Base-by-base conservation (phyloP, 257 asterid species). In the Anisodus acutangulus region DNA sequence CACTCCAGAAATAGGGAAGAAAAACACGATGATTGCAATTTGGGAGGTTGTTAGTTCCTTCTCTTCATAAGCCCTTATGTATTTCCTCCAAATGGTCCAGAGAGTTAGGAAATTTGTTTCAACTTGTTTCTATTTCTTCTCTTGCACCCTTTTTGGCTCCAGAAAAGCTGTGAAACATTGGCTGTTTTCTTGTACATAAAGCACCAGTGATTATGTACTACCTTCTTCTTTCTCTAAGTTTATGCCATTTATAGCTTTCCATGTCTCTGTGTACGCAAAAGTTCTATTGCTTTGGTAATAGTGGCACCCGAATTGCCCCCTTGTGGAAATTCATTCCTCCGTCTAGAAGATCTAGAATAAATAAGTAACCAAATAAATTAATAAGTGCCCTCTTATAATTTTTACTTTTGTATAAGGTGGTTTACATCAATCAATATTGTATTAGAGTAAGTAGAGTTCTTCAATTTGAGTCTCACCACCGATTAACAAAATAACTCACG, bases 401-500 rank as follows among this genome's bases (percentile, higher is more conserved):
- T 72, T 2, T 45, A 72, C 59, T 45, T 19, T 49, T 45, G n/a
- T 9, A 72, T 47, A 72, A 45, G 58, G 59, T 45, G n/a, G n/a
- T 72, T n/a, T 72, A n/a, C 39, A 9, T 72, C 59, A 9, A 47
- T 45, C 6, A 47, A 72, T 47, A 45, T 72, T n/a, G n/a, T 72
- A 2, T 71, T 71, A 9, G 57, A 47, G 41, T 11, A 72, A 72
- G 59, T 72, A 47, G 80, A 72, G 80, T 45, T 72, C 80, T 72
- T 72, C 39, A 45, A n/a, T 72, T 71, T 45, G 58, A 72, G 59
- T 72, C 59, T 72, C 41, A 59, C 9, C 59, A 51, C 22, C 5
- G 6, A 74, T 49, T 6, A 74, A 6, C 62, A 49, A 26, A 12
- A 74, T 49, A 49, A 49, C 5, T 12, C 7, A 35, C 7, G 3